Conservation (phyloP, 2,329 filamentous ascomycete species). For the Coniochaeta sp. region DNA sequence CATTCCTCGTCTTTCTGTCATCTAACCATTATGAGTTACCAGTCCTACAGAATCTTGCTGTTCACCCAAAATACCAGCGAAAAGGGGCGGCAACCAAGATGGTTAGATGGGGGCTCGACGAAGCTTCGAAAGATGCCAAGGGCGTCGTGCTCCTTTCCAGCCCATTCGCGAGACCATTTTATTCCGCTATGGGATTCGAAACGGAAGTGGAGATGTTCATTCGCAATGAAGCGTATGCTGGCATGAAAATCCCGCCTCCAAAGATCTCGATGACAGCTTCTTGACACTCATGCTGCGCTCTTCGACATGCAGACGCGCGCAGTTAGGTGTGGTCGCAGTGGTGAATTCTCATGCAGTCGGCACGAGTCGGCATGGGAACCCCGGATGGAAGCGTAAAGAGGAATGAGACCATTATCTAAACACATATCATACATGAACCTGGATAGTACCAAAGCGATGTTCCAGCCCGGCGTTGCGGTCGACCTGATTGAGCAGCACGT, state of each 20-base stretch:
- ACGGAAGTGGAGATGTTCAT: background rate
- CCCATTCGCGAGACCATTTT: background rate
- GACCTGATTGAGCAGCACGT: no score
- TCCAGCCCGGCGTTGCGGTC: no score
- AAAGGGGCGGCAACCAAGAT: background rate
- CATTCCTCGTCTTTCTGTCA: no score
- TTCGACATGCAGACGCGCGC: no score
- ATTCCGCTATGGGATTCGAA: background rate
- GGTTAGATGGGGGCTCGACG: background rate
- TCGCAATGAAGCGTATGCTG: background rate
- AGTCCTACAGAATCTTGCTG: background rate
- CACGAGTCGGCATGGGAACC: no score
- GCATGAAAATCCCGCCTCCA: background rate
- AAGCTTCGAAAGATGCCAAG: background rate
- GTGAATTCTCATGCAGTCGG: no score
- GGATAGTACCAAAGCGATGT: background rate
- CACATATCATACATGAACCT: background rate
- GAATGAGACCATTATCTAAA: background rate
- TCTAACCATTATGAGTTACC: background rate
- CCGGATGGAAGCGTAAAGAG: no score
- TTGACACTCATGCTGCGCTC: background rate
- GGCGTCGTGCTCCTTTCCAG: background rate
- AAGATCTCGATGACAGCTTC: background rate
- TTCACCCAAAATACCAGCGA: background rate
- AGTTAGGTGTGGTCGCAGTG: background rate